Evolutionary conservation across 306 rosid species (phyloP).

Genomic region (Begonia fuchsioides): DNA sequence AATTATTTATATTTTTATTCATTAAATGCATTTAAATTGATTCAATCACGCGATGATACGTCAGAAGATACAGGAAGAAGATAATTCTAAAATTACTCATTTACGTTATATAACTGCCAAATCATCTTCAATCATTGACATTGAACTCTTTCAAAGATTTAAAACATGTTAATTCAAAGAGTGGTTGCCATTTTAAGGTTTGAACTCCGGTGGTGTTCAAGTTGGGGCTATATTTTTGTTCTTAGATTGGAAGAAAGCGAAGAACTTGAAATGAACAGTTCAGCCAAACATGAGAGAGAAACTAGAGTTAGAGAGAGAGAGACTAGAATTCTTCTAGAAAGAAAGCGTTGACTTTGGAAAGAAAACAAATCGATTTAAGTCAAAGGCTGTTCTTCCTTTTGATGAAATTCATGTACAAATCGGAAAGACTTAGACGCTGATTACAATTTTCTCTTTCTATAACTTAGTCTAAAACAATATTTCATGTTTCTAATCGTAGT

Average conservation of each 20-base stretch:
- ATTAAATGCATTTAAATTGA: too few species aligned
- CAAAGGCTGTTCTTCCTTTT: slow-evolving; percentile 5
- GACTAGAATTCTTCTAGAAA: slow-evolving; percentile 2
- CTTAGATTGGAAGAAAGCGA: too few species aligned
- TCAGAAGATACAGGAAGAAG: too few species aligned
- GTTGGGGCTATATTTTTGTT: too few species aligned
- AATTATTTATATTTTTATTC: too few species aligned
- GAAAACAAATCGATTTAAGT: slow-evolving; percentile 11
- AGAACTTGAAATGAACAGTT: too few species aligned
- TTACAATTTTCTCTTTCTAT: slow-evolving; percentile 18
- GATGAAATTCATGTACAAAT: slow-evolving; percentile 33
- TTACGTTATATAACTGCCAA: background rate
- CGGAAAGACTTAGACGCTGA: slow-evolving; percentile 14
- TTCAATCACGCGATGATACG: too few species aligned
- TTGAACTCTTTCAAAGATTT: too few species aligned
- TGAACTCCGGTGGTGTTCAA: slow-evolving; percentile 55
- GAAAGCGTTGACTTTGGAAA: slow-evolving; percentile 4
- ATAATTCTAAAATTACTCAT: too few species aligned
- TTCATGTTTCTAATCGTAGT: slow-evolving; percentile 15
- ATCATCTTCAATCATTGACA: background rate
- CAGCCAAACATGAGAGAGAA: too few species aligned
- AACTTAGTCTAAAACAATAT: slow-evolving; percentile 13
- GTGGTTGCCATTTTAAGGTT: slow-evolving; percentile 48
- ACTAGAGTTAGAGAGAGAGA: slow-evolving; percentile 22
- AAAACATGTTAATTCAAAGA: slow-evolving; percentile 16